A percentile compares a stretch with the other conserved stretches of the same genome.
These are phyloP conservation scores for Mycena sanguinolenta DNA, from an alignment of 768 basidiomycete genomes.

Conservation along the genomic window DNA sequence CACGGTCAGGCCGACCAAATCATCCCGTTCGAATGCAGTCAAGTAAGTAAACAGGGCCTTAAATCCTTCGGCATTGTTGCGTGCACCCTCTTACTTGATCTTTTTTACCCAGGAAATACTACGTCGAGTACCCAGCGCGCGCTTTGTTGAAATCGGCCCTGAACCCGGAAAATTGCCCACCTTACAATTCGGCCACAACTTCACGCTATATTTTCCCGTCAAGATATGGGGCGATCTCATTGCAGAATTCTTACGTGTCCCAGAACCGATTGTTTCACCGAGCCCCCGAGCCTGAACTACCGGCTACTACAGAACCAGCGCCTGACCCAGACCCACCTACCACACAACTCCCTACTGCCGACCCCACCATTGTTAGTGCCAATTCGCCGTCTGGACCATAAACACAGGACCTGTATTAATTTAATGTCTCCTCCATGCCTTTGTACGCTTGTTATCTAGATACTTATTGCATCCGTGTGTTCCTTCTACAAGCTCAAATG, in stretches of 20 bases:
- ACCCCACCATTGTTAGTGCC: neutral
- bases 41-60: slow-evolving; percentile 40
- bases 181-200: slow-evolving; percentile 55
- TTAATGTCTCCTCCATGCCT: neutral
- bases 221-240: slow-evolving; percentile 52
- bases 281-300: neutral
- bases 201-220: slow-evolving; percentile 55
- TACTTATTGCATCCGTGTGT: too few species aligned
- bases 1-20: slow-evolving; percentile 56
- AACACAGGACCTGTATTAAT: too few species aligned
- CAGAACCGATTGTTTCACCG: neutral
- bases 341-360: neutral
- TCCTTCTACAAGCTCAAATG: too few species aligned
- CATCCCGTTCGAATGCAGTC: slow-evolving; percentile 49
- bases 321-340: neutral
- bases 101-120: slow-evolving; percentile 46
- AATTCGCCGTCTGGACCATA: neutral
- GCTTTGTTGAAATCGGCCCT: slow-evolving; percentile 46
- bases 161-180: slow-evolving; percentile 51
- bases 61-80: neutral
- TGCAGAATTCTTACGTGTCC: slow-evolving; percentile 44
- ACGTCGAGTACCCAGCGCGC: slow-evolving; percentile 47
- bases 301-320: neutral
- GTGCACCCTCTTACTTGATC: neutral
- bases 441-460: too few species aligned